A percentile compares a stretch with the other conserved stretches of the same genome.
These are phyloP conservation scores for Pythium coloratum DNA, from an alignment of 352 stramenopile species.

Conservation along the genomic window DNA sequence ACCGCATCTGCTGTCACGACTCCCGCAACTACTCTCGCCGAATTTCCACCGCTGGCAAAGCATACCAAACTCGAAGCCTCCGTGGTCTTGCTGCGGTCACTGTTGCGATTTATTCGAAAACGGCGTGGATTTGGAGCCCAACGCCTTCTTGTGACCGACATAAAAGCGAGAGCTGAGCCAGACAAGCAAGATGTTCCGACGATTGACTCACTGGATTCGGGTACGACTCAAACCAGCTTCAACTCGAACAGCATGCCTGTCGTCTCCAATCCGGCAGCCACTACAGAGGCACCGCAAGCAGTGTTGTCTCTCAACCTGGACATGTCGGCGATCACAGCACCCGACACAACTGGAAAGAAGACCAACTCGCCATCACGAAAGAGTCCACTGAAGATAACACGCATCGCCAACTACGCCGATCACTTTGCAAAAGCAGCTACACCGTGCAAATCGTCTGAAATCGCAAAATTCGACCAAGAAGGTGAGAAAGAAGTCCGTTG, in stretches of 20 bases:
- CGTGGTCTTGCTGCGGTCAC: neutral
- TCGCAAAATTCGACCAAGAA: slow-evolving; percentile 16
- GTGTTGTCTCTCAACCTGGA: neutral
- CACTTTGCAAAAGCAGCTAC: slow-evolving; percentile 31
- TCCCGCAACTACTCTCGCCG: neutral
- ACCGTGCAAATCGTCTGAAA: slow-evolving; percentile 9
- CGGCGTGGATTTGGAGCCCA: neutral
- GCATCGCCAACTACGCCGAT: slow-evolving; percentile 32
- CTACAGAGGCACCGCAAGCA: neutral
- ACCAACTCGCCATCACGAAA: neutral
- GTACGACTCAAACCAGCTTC: neutral
- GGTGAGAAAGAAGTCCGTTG: slow-evolving; percentile 26
- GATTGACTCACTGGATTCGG: neutral
- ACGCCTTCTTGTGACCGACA: neutral
- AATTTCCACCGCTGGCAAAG: neutral
- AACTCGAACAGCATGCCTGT: neutral
- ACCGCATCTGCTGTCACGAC: neutral
- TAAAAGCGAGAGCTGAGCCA: neutral
- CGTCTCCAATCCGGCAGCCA: neutral
- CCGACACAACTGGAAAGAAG: neutral
- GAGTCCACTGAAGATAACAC: slow-evolving; percentile 31
- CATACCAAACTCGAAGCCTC: neutral
- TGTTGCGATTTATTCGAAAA: neutral
- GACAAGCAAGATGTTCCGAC: neutral
- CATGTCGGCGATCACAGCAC: neutral